Evolutionary conservation across 2,329 filamentous ascomycete genomes (phyloP).

Genomic region (Anisogramma anomala): DNA sequence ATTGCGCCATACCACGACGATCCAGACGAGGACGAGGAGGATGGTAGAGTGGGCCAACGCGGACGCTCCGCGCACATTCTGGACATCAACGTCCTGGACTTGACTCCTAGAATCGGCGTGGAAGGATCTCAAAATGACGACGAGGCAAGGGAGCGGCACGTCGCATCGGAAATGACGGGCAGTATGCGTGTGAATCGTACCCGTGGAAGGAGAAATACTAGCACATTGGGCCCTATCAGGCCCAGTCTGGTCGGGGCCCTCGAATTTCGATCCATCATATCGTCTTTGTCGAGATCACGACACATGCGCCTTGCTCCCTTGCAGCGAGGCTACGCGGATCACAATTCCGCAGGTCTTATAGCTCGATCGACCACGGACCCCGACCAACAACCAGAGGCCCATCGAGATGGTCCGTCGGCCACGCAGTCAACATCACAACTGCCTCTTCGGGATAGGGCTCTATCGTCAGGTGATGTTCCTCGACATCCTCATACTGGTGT

Average conservation of each 20-base stretch:
- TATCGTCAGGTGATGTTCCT: slow-evolving; percentile 35
- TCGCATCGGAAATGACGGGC: slow-evolving; percentile 73
- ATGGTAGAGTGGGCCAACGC: slow-evolving; percentile 26
- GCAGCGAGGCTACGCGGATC: slow-evolving; percentile 58
- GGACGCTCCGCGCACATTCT: slow-evolving; percentile 15
- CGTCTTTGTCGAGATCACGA: slow-evolving; percentile 72
- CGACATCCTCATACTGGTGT: slow-evolving; percentile 19
- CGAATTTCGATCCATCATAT: slow-evolving; percentile 83
- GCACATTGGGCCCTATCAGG: slow-evolving; percentile 71
- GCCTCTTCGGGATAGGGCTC: slow-evolving; percentile 28
- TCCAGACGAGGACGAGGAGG: slow-evolving; percentile 42
- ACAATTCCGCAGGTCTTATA: slow-evolving; percentile 24
- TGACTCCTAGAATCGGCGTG: slow-evolving; percentile 33
- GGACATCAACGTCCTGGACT: slow-evolving; percentile 18
- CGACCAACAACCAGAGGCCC: background rate
- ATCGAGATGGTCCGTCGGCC: slow-evolving; percentile 8
- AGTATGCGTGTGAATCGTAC: slow-evolving; percentile 84
- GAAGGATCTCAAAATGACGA: slow-evolving; percentile 25
- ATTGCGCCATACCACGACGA: slow-evolving; percentile 55
- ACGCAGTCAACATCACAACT: slow-evolving; percentile 5
- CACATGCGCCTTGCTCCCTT: slow-evolving; percentile 63
- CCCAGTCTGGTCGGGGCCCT: slow-evolving; percentile 87
- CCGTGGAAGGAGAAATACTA: slow-evolving; percentile 52
- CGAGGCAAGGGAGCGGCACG: slow-evolving; percentile 47
- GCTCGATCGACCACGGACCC: slow-evolving; percentile 8